Evolutionary conservation across 164 flowering plant genomes (phyloP), one percentile per base, ranked within the genome.

Genomic region (Hamamelis virginiana): DNA sequence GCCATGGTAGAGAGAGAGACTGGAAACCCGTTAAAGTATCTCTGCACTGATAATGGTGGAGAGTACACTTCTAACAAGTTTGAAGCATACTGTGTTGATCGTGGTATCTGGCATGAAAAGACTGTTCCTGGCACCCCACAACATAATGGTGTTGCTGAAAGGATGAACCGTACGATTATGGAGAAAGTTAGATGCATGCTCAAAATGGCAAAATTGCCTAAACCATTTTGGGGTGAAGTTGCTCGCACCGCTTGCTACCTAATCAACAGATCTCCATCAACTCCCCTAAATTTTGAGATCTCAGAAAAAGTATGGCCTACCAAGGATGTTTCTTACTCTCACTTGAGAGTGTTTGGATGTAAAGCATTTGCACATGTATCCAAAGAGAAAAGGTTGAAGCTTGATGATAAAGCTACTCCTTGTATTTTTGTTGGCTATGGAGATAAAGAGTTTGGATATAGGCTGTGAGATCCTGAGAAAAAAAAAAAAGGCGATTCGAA

Each of bases 71-170:
- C 9, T 9, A 9, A 18, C 0, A 14, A 23, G 52, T 62, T 70
- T 10, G n/a, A 11, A 8, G 22, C 23, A 5, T 70, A 18, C 25
- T 70, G 41, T 9, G 25, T 18, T 1, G 23, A 21, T 0, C 3
- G 50, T n/a, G 58, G 58, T 0, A 69, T 60, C 12, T 1, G 59
- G 11, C 27, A 1, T 18, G 5, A 25, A 4, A 51, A 44, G 11
- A 62, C 62, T 0, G 19, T 62, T 62, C 61, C 73, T 0, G 15
- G 62, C 0, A 62, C 38, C 5, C 57, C 74, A 21, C 62, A 59
- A 23, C 56, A 70, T 0, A 70, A 70, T 56, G 63, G 68, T 12
- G 28, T 70, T 0, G 68, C 53, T 12, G 74, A 70, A 16, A n/a
- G 68, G 9, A 70, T 70, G 68, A 64, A 70, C 46, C 52, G 22